Base-by-base conservation (phyloP, 1,284 basidiomycete species). In the Sporisorium graminicola region DNA sequence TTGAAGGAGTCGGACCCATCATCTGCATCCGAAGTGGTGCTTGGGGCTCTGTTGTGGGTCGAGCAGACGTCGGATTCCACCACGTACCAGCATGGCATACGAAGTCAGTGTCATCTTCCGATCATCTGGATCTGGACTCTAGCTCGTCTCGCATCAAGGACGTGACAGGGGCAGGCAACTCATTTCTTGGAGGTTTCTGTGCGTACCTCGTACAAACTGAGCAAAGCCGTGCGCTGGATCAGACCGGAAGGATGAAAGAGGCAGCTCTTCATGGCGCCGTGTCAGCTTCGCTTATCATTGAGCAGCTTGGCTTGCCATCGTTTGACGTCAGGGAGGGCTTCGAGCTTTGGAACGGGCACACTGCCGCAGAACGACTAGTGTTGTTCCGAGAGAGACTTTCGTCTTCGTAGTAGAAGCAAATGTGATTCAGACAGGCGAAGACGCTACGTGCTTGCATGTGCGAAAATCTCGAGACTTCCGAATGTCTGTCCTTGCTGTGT, bases 141-240 rank as follows among this genome's bases (percentile, higher is more conserved):
- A 65, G 49, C 61, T 10, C 65, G 0, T 54, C 31, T 6, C 42
- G 33, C 14, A 73, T 80, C 54, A 54, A 63, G 20, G 78, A 80
- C 50, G 78, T 80, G 29, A 80, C 79, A 4, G 79, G 79, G 1
- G 79, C 72, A 5, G 79, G 79, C 35, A 81, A 81, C 53, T 67
- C 73, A 6, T 81, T 74, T 33, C 64, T 81, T 16, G 78, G 78
- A 24, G 78, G 78, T 13, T 62, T 80, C 29, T 65, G 58, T 16
- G 75, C 78, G 0, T 59, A 58, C 14, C 66, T 80, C 18, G 55
- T 63, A 4, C 47, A 61, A 27, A 69, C 58, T 0, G 47, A 77
- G 31, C 5, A 22, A 0, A 52, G 64, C 2, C 6, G n/a, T 2
- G 26, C 57, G 42, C 29, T 65, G 3, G 56, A 79, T 24, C 42